A percentile compares a stretch with the other conserved stretches of the same genome.
phyloP scores from a whole-genome alignment of 2,329 filamentous ascomycete species.

The Pleurostoma richardsiae region DNA sequence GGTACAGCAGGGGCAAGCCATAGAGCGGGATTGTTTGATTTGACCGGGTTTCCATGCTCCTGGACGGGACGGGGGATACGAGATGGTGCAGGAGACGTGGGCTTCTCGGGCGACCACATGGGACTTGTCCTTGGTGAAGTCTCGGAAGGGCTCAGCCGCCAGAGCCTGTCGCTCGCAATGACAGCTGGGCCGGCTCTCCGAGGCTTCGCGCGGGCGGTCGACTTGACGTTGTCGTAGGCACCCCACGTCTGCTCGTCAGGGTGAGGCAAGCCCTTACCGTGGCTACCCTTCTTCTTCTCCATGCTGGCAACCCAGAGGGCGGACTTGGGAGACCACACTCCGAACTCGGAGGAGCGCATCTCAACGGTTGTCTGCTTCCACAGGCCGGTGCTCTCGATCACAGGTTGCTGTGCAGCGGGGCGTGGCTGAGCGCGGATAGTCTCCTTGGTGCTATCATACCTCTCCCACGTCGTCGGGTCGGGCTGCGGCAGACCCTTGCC shows the following conservation, averaged over 20 bases:
- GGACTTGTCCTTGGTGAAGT: not conserved
- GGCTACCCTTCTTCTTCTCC: not conserved
- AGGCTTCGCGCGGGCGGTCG: slow-evolving; percentile 19
- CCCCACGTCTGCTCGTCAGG: slow-evolving; percentile 30
- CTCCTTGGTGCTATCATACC: slow-evolving; percentile 20
- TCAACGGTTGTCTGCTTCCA: slow-evolving; percentile 18
- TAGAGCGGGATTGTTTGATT: slow-evolving; percentile 1
- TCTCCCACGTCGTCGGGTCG: slow-evolving; percentile 27
- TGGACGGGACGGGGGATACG: not conserved
- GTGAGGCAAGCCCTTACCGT: slow-evolving; percentile 25
- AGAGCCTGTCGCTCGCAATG: slow-evolving; percentile 30
- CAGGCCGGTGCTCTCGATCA: slow-evolving; percentile 29
- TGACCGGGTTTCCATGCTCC: not conserved
- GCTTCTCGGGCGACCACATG: not conserved
- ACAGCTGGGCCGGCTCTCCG: slow-evolving; percentile 18
- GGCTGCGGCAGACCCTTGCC: slow-evolving; percentile 28
- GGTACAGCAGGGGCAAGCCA: slow-evolving; percentile 11
- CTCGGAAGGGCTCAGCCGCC: not conserved
- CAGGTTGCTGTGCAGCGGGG: slow-evolving; percentile 15
- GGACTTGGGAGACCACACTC: not conserved
- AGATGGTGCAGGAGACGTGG: not conserved
- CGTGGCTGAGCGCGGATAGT: slow-evolving; percentile 21
- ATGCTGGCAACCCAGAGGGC: not conserved
- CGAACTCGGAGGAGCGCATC: not conserved
- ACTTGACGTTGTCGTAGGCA: slow-evolving; percentile 21